Conservation (phyloP, 164 flowering plant species). For the Hamamelis virginiana region DNA sequence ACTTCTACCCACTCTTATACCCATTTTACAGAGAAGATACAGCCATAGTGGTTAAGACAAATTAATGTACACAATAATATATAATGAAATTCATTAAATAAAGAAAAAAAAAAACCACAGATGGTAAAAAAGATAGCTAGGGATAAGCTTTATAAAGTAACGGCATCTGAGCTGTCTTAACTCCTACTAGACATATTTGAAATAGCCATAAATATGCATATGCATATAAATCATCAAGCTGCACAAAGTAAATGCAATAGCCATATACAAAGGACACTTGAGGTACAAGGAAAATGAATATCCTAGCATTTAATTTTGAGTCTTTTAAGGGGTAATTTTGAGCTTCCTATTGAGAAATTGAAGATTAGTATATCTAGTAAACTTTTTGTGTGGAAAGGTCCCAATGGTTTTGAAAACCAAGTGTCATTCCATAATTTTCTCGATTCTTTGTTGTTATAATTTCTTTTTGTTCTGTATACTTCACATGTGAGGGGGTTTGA, state of each 20-base stretch:
- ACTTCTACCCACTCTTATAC: constrained; percentile 8
- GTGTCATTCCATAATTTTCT: too few relatives aligned
- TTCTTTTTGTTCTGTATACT: too few relatives aligned
- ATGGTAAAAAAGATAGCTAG: constrained; percentile 1
- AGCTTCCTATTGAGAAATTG: too few relatives aligned
- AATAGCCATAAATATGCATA: constrained; percentile 6
- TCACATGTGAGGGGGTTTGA: too few relatives aligned
- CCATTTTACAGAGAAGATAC: not conserved
- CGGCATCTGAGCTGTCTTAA: constrained; percentile 1
- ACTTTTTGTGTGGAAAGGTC: too few relatives aligned
- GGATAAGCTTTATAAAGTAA: not conserved
- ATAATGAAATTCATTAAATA: not conserved
- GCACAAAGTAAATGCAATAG: not conserved
- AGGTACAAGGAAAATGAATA: not conserved
- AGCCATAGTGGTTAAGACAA: not conserved
- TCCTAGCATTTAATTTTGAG: constrained; percentile 3
- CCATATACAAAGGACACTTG: not conserved
- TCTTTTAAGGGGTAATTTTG: constrained; percentile 12
- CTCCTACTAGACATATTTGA: not conserved
- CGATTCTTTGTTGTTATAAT: too few relatives aligned
- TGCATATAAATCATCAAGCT: not conserved
- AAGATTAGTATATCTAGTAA: too few relatives aligned
- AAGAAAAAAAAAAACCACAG: constrained; percentile 2
- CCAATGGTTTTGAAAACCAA: too few relatives aligned
- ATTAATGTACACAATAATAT: constrained; percentile 11